phyloP scores from a whole-genome alignment of 441 rosid species.

The Brassica hybrid region DNA sequence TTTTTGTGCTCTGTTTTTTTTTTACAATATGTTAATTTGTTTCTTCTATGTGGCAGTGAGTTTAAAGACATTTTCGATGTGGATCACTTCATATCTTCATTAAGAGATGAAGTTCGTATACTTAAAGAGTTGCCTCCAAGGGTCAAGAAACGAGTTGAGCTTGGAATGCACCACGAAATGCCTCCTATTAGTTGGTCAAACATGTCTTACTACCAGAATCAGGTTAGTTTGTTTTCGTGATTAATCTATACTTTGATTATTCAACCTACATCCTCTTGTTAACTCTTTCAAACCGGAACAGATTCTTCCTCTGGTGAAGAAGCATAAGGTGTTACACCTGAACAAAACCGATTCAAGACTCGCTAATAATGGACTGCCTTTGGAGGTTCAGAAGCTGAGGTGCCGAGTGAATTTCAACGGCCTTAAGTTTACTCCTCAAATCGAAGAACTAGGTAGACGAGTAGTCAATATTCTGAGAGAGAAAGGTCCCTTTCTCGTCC shows the following conservation, averaged over 20 bases:
- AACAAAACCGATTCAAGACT: slow-evolving; percentile 73
- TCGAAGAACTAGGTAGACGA: slow-evolving; percentile 72
- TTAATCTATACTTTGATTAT: slow-evolving; percentile 12
- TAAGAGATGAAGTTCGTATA: slow-evolving; percentile 80
- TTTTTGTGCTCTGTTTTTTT: slow-evolving; percentile 14
- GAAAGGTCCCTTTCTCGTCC: slow-evolving; percentile 73
- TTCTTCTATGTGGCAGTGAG: slow-evolving; percentile 49
- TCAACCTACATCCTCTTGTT: background rate
- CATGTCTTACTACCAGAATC: slow-evolving; percentile 67
- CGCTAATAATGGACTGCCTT: slow-evolving; percentile 68
- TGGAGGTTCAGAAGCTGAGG: slow-evolving; percentile 71
- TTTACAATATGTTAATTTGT: background rate
- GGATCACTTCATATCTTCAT: slow-evolving; percentile 69
- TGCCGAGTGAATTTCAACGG: slow-evolving; percentile 72
- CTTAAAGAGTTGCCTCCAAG: slow-evolving; percentile 71
- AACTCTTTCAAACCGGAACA: slow-evolving; percentile 30
- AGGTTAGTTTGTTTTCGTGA: slow-evolving; percentile 43
- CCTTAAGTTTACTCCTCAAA: slow-evolving; percentile 62
- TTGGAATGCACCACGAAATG: slow-evolving; percentile 56
- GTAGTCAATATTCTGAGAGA: slow-evolving; percentile 62
- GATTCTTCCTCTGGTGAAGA: slow-evolving; percentile 72
- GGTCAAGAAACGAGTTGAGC: slow-evolving; percentile 62
- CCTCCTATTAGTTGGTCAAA: slow-evolving; percentile 82
- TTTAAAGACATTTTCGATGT: slow-evolving; percentile 76
- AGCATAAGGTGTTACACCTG: slow-evolving; percentile 66